A percentile compares a stretch with the other conserved stretches of the same genome.
Evolutionary conservation across 2,329 filamentous ascomycete species (phyloP).

Genomic region (Venturia effusa): DNA sequence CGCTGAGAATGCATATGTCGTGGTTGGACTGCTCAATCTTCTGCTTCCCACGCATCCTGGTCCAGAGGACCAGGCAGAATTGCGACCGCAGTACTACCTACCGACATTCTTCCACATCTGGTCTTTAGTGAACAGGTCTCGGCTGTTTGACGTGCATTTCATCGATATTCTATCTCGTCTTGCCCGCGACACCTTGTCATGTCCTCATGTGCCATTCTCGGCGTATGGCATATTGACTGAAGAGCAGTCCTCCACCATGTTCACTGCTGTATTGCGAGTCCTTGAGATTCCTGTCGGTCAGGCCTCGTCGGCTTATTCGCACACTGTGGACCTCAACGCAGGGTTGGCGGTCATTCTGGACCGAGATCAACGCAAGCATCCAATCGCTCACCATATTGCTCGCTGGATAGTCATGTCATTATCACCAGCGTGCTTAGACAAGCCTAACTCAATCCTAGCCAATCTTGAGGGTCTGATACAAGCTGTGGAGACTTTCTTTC

Average conservation of each 20-base stretch:
- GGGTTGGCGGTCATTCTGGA: constrained; percentile 81
- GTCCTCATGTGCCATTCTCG: constrained; percentile 65
- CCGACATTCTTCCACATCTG: constrained; percentile 95
- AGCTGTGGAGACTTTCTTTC: constrained; percentile 96
- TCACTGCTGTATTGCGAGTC: constrained; percentile 78
- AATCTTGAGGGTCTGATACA: constrained; percentile 86
- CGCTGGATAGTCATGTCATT: constrained; percentile 88
- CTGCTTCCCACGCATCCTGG: constrained; percentile 76
- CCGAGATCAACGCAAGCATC: constrained; percentile 87
- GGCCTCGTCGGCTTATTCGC: constrained; percentile 82
- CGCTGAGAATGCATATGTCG: constrained; percentile 82
- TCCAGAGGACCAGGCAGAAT: constrained; percentile 57
- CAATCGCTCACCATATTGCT: constrained; percentile 81
- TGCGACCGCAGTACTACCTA: constrained; percentile 80
- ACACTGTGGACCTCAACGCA: constrained; percentile 66
- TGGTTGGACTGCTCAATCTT: constrained; percentile 77
- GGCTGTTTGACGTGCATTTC: constrained; percentile 74
- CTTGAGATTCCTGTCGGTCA: constrained; percentile 96
- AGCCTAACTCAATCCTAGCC: constrained; percentile 68
- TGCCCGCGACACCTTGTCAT: constrained; percentile 70
- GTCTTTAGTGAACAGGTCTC: constrained; percentile 86
- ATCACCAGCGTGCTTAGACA: constrained; percentile 69
- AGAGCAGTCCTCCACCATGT: constrained; percentile 85
- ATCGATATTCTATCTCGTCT: constrained; percentile 83
- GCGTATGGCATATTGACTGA: constrained; percentile 85